These are phyloP conservation scores for Mortierella sp. DNA, from an alignment of 371 early-diverging fungal species.

Conservation along the genomic window DNA sequence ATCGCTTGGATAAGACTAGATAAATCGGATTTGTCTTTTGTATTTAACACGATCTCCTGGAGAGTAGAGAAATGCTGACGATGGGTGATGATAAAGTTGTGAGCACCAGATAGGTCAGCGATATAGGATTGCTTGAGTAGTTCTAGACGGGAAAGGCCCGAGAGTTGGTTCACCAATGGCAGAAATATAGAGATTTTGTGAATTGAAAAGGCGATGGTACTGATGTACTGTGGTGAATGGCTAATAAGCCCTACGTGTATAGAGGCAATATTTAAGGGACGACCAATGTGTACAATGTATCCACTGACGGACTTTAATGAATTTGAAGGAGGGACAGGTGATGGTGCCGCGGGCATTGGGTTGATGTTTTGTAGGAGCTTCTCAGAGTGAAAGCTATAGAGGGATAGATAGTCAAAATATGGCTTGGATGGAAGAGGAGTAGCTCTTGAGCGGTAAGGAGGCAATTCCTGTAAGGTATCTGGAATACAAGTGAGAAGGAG, in stretches of 20 bases:
- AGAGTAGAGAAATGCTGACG: slow-evolving; percentile 14
- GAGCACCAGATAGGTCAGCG: background rate
- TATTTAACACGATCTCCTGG: slow-evolving; percentile 17
- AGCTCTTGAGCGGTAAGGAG: background rate
- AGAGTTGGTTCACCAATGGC: slow-evolving; percentile 13
- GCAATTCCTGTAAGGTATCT: background rate
- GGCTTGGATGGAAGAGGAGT: slow-evolving; percentile 2
- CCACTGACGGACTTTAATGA: no score
- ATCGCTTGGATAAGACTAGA: slow-evolving; percentile 21
- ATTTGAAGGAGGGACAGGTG: background rate
- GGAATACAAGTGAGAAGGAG: slow-evolving; percentile 22
- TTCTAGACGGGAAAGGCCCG: slow-evolving; percentile 22
- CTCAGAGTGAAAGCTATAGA: slow-evolving; percentile 21
- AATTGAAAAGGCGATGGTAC: slow-evolving; percentile 20
- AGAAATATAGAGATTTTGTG: slow-evolving; percentile 10
- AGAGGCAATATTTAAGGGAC: background rate
- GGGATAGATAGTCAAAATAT: slow-evolving; percentile 27
- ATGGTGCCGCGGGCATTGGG: background rate
- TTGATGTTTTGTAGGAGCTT: slow-evolving; percentile 12
- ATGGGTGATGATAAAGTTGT: slow-evolving; percentile 17
- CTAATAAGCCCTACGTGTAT: slow-evolving; percentile 14
- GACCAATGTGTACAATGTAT: background rate
- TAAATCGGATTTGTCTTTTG: slow-evolving; percentile 2
- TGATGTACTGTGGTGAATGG: slow-evolving; percentile 21
- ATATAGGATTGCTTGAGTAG: background rate